Evolutionary conservation across 805 yeast genomes (phyloP), one percentile per base, ranked within the genome.

Genomic region (Yarrowia sp.): DNA sequence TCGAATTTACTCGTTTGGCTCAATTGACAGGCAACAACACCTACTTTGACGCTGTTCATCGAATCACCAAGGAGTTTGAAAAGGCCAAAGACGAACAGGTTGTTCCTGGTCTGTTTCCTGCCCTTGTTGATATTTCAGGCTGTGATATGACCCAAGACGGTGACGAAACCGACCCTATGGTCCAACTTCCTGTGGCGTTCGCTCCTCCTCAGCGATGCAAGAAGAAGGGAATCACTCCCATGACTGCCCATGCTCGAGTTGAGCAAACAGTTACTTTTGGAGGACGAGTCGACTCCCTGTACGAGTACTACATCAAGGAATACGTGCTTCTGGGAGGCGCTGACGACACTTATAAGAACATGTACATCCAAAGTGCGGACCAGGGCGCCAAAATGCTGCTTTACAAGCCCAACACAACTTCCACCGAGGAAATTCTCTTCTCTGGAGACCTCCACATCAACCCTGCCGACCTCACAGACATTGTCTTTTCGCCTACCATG

Each of bases 1-100:
- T 86, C 49, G 89, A 86, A 71, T 83, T 86, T 68, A 79, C 86
- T 9, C 77, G 84, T 46, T 73, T 86, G 53, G 77, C 88, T 0
- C 86, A 85, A 68, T 66, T 86, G 30, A 83, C 88, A 1, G 79
- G 80, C 6, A 79, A 84, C 60, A 74, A 80, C 69, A 78, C 76
- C 56, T 86, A 84, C 74, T 85, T 79, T 73, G 83, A 84, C 69
- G 85, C 85, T 9, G 78, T 82, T 15, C 82, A 82, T 33, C 78
- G 83, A 46, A 76, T 85, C 19, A 82, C 82, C 5, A 74, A 80
- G 33, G 76, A 74, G 34, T 70, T 84, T 19, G 74, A 78, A 30
- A 76, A 76, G 5, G 78, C 82, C 13, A 70, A 72, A 1, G 73
- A 70, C 20, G 71, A 55, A 72, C 78, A 70, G 71, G 75, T 73